Conservation (phyloP, 2,329 filamentous ascomycete species). For the Venturia asperata region DNA sequence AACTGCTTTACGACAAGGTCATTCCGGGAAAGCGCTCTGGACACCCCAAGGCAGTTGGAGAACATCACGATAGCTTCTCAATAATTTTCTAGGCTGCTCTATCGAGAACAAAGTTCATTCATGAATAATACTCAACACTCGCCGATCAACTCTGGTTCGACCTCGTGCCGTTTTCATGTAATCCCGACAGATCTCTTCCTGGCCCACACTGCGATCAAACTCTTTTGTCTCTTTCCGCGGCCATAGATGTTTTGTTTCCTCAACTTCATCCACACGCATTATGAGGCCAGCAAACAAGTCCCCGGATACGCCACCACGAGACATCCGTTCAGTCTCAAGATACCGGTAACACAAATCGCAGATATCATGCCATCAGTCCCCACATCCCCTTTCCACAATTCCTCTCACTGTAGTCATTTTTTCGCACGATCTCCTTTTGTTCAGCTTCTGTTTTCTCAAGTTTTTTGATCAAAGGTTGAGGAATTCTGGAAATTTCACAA, state of each 20-base stretch:
- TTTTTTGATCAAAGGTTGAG: background rate
- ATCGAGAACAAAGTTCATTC: background rate
- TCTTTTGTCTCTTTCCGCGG: background rate
- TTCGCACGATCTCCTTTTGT: background rate
- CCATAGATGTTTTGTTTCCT: constrained; percentile 5
- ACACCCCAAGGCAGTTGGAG: background rate
- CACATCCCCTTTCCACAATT: background rate
- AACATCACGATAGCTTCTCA: background rate
- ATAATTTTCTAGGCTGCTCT: background rate
- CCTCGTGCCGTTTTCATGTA: background rate
- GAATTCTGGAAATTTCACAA: background rate
- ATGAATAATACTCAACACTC: background rate
- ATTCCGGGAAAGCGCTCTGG: background rate
- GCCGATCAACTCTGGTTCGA: background rate
- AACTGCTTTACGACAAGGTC: background rate
- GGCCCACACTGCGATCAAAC: constrained; percentile 10
- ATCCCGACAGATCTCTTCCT: constrained; percentile 1
- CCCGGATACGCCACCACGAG: constrained; percentile 4
- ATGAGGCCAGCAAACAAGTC: constrained; percentile 2
- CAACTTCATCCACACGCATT: constrained; percentile 6
- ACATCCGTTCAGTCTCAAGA: constrained; percentile 8
- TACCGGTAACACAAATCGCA: background rate
- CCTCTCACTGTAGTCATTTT: background rate
- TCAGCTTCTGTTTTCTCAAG: too few relatives aligned
- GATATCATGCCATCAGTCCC: constrained; percentile 4